Conservation (phyloP, 2,329 filamentous ascomycete species). For the Curvularia verruculosa region DNA sequence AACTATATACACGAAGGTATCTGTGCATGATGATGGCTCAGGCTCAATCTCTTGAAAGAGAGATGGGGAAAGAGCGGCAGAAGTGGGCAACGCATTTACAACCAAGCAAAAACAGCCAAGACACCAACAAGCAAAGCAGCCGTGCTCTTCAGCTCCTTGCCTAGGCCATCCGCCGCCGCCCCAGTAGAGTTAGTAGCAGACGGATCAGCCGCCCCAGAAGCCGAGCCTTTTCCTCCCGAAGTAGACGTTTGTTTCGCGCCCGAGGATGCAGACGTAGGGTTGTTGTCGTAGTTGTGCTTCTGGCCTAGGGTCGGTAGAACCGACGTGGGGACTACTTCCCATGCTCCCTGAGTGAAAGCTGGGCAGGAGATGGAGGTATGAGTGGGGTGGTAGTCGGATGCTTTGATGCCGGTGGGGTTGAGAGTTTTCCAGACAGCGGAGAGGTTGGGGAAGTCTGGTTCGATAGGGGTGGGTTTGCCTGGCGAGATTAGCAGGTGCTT, state of each 20-base stretch:
- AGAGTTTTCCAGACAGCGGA: constrained; percentile 76
- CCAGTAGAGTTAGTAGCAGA: constrained; percentile 19
- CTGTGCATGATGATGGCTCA: not conserved
- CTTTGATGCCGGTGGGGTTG: constrained; percentile 70
- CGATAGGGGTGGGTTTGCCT: constrained; percentile 72
- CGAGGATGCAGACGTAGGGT: constrained; percentile 9
- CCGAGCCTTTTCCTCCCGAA: not conserved
- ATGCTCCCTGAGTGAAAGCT: constrained; percentile 68
- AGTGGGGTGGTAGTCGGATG: constrained; percentile 68
- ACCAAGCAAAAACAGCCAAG: constrained; percentile 33
- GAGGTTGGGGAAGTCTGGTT: constrained; percentile 80
- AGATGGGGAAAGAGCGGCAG: too few species aligned
- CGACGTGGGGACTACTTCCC: constrained; percentile 74
- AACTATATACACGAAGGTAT: constrained; percentile 8
- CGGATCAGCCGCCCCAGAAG: constrained; percentile 7
- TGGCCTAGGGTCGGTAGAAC: constrained; percentile 71
- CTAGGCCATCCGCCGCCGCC: constrained; percentile 27
- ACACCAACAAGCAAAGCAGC: constrained; percentile 27
- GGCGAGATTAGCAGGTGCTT: not conserved
- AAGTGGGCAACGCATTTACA: constrained; percentile 1
- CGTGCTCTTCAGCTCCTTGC: constrained; percentile 30
- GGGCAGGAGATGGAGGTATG: constrained; percentile 72
- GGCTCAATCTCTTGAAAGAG: not conserved
- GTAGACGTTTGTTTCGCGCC: constrained; percentile 7
- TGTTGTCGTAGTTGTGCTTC: constrained; percentile 27